Base-by-base conservation (phyloP, 129 eudicot genomes). In the Tagetes patula region DNA sequence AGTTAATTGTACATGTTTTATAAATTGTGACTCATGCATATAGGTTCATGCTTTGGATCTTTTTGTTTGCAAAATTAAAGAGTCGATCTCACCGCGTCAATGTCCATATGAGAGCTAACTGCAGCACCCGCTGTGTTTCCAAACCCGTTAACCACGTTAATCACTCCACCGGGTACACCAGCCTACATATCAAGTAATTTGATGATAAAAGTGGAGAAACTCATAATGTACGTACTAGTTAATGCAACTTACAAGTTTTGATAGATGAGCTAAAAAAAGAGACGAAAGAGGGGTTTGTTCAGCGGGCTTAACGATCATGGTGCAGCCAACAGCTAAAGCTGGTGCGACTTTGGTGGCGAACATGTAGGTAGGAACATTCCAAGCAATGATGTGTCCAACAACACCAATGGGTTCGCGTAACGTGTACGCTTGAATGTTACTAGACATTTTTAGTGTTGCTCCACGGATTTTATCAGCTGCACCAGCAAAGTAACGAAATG, bases 381-480 rank as follows among this genome's bases (percentile, higher is more conserved):
- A 92, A 4, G 97, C 94, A 36, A 82, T 85, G 76, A 92, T 92
- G 69, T 78, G 92, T 3, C 96, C 97, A 3, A 87, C 96, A 27
- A 92, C 97, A 11, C 96, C 97, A 7, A 88, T 63, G 9, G 97
- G 97, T 79, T 92, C 96, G 2, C 81, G 78, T 59, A 92, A 56
- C 0, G 97, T 92, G 84, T 92, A 87, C 0, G 83, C 97, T 53
- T 92, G 97, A 61, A 84, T 52, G n/a, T 76, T 89, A 3, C 89
- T 73, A 1, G 93, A 85, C 96, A 92, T 86, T 80, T 92, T 91
- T 6, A 91, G 74, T 10, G 97, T 88, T 30, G 77, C 82, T 27
- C 97, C 97, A 64, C 88, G 97, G 12, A 89, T 82, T 80, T 92
- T 92, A 77, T 92, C 97, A 0, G 97, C 97, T 75, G 96, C 96